A percentile compares a stretch with the other conserved stretches of the same genome.
Evolutionary conservation across 2,329 filamentous ascomycete genomes (phyloP).

Genomic region (Phoma herbarum): DNA sequence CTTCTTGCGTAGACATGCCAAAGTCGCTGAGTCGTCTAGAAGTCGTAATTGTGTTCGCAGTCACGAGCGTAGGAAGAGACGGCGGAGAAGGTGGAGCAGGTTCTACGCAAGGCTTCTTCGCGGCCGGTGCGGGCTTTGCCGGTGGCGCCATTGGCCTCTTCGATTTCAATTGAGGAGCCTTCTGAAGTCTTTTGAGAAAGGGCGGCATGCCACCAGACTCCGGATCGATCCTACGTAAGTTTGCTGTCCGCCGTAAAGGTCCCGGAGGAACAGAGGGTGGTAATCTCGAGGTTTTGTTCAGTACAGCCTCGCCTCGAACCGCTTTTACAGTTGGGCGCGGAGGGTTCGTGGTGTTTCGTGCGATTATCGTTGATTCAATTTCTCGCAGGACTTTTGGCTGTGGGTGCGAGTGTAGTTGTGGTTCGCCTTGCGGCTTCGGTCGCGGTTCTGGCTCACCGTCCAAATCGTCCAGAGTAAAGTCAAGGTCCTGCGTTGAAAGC

Average conservation of each 20-base stretch:
- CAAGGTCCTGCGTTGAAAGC: conserved; percentile 53
- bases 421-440: conserved; percentile 1
- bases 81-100: neutral
- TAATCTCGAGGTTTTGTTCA: neutral
- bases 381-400: no score
- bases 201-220: neutral
- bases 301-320: no score
- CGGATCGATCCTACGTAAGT: conserved; percentile 7
- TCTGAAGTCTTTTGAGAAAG: neutral
- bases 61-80: neutral
- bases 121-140: conserved; percentile 1
- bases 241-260: conserved; percentile 12
- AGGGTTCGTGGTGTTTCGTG: neutral
- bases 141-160: conserved; percentile 15
- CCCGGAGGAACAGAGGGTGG: conserved; percentile 13
- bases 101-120: conserved; percentile 10
- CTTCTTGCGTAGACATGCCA: conserved; percentile 41
- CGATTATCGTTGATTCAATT: neutral
- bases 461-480: conserved; percentile 54
- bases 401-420: neutral
- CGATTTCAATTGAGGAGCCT: neutral
- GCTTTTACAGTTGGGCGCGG: neutral
- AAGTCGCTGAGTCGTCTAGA: conserved; percentile 28
- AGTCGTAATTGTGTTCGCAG: neutral
- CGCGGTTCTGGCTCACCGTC: conserved; percentile 36